Base-by-base conservation (phyloP, 1,139 yeast genomes). In the Fermentozyma sake region DNA sequence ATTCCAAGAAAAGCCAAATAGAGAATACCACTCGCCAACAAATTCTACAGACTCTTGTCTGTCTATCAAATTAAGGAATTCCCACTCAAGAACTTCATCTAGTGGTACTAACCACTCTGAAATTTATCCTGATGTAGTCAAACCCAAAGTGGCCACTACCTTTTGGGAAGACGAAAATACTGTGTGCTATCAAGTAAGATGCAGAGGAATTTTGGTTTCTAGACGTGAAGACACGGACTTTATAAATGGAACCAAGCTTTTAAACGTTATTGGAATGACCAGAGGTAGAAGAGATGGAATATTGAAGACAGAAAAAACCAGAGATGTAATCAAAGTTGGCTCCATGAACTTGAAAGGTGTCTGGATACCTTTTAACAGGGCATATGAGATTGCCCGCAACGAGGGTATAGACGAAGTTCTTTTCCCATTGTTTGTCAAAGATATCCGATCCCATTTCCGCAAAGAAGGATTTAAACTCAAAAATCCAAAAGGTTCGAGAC, bases 281-380 rank as follows among this genome's bases (percentile, higher is more conserved):
- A 50, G 79, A 33, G 79, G 79, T 3, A 54, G 76, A 29, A 48
- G 79, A 29, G 79, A 72, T 41, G 78, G 79, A 7, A 68, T 72
- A 14, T 56, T 72, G 24, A 72, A 72, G 37, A 51, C 68, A 3
- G 79, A 72, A 37, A 61, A 58, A 35, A 44, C 48, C 4, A 55
- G 71, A 19, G 51, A 44, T 14, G 78, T 72, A 0, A 70, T 72
- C 11, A 70, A 70, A 37, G 60, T 62, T 7, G 79, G 79, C 1
- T 58, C 71, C 2, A 72, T 72, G 75, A 67, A 67, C 38, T 52
- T 72, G 37, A 72, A 72, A 39, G 79, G 71, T 0, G 76, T 72
- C 1, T 72, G 79, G 79, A 62, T 73, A 12, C 79, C 79, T 0
- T 68, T 66, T 42, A 73, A 68, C 14, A 43, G 77, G 18, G 78